phyloP scores from a whole-genome alignment of 352 stramenopile genomes.

The Pelagophyceae sp. region DNA sequence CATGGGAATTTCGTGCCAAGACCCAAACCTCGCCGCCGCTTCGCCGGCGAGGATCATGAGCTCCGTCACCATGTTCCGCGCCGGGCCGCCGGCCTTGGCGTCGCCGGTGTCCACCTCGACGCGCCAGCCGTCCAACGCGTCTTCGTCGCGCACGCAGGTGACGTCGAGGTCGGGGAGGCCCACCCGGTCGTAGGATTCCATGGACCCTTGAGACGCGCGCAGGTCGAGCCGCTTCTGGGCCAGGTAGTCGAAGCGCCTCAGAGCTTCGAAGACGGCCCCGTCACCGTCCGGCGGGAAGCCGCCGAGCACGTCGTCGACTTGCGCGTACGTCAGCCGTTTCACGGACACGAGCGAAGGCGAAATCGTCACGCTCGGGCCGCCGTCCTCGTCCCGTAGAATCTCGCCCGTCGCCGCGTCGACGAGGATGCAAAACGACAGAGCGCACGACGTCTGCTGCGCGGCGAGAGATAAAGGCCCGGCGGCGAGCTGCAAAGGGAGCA shows the following conservation, averaged over 20 bases:
- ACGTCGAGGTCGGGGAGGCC: not conserved
- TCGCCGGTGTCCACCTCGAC: not conserved
- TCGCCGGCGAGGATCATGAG: constrained; percentile 8
- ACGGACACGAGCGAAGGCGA: constrained; percentile 20
- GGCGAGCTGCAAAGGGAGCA: constrained; percentile 26
- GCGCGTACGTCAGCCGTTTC: constrained; percentile 24
- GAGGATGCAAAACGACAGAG: constrained; percentile 19
- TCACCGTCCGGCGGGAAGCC: not conserved
- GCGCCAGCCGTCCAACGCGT: not conserved
- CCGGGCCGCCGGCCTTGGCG: too few species aligned
- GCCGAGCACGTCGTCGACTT: constrained; percentile 12
- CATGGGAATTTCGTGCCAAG: constrained; percentile 22
- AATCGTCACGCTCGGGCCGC: constrained; percentile 4
- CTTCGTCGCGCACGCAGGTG: not conserved
- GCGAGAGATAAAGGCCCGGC: constrained; percentile 17
- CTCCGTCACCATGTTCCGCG: not conserved
- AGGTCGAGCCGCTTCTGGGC: too few species aligned
- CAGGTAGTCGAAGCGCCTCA: not conserved
- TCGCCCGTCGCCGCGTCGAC: too few species aligned
- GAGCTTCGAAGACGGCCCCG: too few species aligned
- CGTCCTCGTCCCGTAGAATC: constrained; percentile 10
- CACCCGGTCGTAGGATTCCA: not conserved
- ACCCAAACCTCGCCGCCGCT: constrained; percentile 17
- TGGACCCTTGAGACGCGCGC: not conserved
- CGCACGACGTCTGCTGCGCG: constrained; percentile 1